Evolutionary conservation across 2,329 filamentous ascomycete genomes (phyloP), one percentile per base, ranked within the genome.

Genomic region (Ophiosphaerella narmari): DNA sequence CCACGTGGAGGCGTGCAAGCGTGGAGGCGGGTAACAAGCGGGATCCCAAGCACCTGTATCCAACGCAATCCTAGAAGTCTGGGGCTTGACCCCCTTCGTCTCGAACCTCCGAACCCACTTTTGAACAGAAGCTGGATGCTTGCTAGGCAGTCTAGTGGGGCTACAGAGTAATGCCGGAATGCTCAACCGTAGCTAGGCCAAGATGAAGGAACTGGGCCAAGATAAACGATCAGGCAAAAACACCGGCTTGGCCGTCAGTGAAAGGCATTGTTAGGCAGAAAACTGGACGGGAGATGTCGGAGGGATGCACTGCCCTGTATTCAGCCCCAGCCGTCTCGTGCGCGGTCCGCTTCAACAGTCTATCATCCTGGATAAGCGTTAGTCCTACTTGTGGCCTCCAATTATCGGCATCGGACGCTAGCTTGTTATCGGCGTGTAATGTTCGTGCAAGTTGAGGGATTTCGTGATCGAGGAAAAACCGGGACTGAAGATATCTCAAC

Each of bases 131-230:
- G 40, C 36, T 8, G 26, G 26, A 21, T 21, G 18, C 18, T 21
- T 21, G 18, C 18, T 21, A 21, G 18, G 18, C 4, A 29, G 26
- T 29, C 11, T 6, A 7, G 26, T 21, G 26, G 11, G 26, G 7
- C 40, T 29, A 29, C 14, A 16, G 16, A 7, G 21, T 18, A 18
- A 18, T 21, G 39, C 5, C 26, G 26, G 7, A 5, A 13, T 12
- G 40, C 21, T 59, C 60, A 52, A 62, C 60, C 51, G 54, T 23
- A 26, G 13, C 29, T 8, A 14, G 12, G 60, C 60, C 59, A 59
- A 63, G 60, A 46, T 39, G 42, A 46, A 35, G 43, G 18, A 21
- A 21, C 18, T 21, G 12, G 12, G 60, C 60, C 59, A 59, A 63
- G 60, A 46, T 39, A 39, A 46, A 35, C 42, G 40, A 38, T 40